phyloP scores from a whole-genome alignment of 129 eudicot species.

The Lactuca sativa region DNA sequence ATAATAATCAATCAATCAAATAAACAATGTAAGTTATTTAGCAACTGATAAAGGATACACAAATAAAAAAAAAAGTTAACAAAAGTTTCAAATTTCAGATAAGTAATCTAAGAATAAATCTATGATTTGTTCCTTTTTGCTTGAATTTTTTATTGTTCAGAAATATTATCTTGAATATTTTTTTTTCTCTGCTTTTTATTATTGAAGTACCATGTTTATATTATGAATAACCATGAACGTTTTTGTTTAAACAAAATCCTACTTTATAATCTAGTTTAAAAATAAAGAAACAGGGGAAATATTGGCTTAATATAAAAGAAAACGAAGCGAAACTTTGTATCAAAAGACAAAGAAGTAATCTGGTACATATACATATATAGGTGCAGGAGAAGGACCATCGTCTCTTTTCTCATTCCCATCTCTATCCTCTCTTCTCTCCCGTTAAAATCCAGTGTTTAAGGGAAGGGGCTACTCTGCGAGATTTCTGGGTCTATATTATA shows the following conservation, averaged over 20 bases:
- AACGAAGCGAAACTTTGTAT: neutral
- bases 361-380: neutral
- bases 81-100: no score
- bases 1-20: no score
- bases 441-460: neutral
- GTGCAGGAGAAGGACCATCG: neutral
- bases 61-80: no score
- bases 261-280: neutral
- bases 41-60: neutral
- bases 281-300: neutral
- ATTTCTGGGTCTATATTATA: conserved; percentile 11
- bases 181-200: no score
- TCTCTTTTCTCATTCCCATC: conserved; percentile 1
- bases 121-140: no score
- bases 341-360: conserved; percentile 23
- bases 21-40: no score
- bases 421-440: conserved; percentile 1
- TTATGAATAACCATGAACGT: neutral
- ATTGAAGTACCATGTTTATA: neutral
- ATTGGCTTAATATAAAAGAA: neutral
- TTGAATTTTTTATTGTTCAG: neutral
- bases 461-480: conserved; percentile 10
- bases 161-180: neutral
- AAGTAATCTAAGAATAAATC: neutral
- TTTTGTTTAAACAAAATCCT: neutral